Evolutionary conservation across 2,329 filamentous ascomycete genomes (phyloP).

Genomic region (Zymoseptoria pseudotritici): DNA sequence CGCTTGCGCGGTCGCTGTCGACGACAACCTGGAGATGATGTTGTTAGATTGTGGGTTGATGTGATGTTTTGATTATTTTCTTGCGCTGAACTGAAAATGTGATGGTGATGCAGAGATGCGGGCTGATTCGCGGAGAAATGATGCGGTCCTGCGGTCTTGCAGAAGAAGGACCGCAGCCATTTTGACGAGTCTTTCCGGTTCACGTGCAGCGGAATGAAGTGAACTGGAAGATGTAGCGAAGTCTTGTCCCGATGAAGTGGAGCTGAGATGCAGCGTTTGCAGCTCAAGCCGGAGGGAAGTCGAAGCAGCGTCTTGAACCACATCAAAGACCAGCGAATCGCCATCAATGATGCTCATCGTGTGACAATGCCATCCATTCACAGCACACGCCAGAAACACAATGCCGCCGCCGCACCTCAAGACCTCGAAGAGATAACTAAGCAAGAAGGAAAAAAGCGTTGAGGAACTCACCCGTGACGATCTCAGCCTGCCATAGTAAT

Average conservation of each 20-base stretch:
- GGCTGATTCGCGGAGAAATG: background rate
- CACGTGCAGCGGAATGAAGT: background rate
- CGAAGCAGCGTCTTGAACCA: background rate
- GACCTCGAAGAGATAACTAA: background rate
- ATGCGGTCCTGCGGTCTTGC: background rate
- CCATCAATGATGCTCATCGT: background rate
- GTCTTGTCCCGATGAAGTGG: background rate
- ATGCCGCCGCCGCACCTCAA: background rate
- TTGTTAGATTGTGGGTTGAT: slow-evolving; percentile 9
- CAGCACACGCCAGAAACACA: background rate
- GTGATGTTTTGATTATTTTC: background rate
- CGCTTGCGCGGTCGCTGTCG: slow-evolving; percentile 9
- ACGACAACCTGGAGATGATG: slow-evolving; percentile 10
- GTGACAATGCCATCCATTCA: background rate
- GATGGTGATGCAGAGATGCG: background rate
- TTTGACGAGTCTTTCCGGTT: background rate
- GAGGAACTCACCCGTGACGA: background rate
- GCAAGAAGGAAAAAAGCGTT: background rate
- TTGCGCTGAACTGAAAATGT: background rate
- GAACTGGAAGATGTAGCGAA: background rate
- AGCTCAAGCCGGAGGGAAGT: background rate
- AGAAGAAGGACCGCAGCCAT: background rate
- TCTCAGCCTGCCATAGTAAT: background rate
- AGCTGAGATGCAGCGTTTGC: background rate
- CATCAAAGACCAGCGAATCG: background rate